These are phyloP conservation scores for Calonectria leucothoes DNA, from an alignment of 2,329 filamentous ascomycete species.

Conservation along the genomic window DNA sequence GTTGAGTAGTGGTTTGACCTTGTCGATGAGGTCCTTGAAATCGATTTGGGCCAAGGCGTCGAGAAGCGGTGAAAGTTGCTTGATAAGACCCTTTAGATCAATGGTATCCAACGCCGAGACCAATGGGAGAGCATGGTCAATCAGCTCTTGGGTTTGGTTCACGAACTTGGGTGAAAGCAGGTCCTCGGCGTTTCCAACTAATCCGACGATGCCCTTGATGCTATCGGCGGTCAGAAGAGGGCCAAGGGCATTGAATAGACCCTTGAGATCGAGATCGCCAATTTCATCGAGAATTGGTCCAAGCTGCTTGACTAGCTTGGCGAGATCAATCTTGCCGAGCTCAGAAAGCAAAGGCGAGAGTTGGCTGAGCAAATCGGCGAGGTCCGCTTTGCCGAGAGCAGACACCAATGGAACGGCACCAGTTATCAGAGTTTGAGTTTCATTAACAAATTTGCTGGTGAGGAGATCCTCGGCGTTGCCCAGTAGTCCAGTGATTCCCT, in stretches of 20 bases:
- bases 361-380: slow-evolving; percentile 41
- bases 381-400: slow-evolving; percentile 33
- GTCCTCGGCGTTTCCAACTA: slow-evolving; percentile 50
- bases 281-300: slow-evolving; percentile 46
- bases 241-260: slow-evolving; percentile 46
- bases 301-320: slow-evolving; percentile 42
- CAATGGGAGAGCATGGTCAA: slow-evolving; percentile 50
- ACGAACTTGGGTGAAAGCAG: slow-evolving; percentile 47
- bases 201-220: slow-evolving; percentile 47
- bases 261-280: slow-evolving; percentile 46
- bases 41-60: slow-evolving; percentile 49
- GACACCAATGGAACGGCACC: slow-evolving; percentile 43
- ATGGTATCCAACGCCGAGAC: slow-evolving; percentile 49
- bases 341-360: slow-evolving; percentile 46
- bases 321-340: slow-evolving; percentile 46
- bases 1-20: slow-evolving; percentile 45
- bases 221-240: slow-evolving; percentile 49
- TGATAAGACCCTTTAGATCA: slow-evolving; percentile 48
- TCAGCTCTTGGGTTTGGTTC: slow-evolving; percentile 45
- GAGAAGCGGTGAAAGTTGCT: slow-evolving; percentile 45
- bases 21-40: slow-evolving; percentile 44
- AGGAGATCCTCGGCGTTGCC: slow-evolving; percentile 45
- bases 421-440: slow-evolving; percentile 42
- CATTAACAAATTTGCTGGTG: slow-evolving; percentile 42
- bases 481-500: slow-evolving; percentile 46